phyloP scores from a whole-genome alignment of 805 yeast species.

The Candida sithepensis region DNA sequence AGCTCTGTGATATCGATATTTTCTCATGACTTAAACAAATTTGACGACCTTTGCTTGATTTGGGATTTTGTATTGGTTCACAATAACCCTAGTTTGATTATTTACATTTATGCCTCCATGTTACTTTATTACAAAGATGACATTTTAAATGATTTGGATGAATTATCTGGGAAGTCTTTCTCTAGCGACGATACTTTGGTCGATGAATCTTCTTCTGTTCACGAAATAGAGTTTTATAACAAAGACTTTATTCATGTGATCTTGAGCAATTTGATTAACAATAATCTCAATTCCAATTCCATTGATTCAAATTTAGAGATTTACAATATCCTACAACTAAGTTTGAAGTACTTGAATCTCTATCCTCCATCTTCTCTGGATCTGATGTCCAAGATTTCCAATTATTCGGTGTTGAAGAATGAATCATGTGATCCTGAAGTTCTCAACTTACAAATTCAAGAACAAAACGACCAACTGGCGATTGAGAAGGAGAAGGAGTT shows the following conservation, averaged over 20 bases:
- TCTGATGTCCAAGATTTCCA: constrained; percentile 6
- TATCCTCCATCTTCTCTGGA: constrained; percentile 6
- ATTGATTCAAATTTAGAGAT: constrained; percentile 24
- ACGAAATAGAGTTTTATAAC: constrained; percentile 16
- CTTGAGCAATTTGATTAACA: constrained; percentile 25
- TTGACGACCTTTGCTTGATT: constrained; percentile 48
- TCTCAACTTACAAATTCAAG: constrained; percentile 15
- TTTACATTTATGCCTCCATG: constrained; percentile 61
- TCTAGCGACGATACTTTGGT: constrained; percentile 23
- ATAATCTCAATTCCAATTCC: constrained; percentile 21
- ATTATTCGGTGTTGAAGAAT: constrained; percentile 22
- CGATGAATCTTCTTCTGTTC: constrained; percentile 9
- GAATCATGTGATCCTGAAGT: constrained; percentile 7
- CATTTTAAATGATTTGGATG: constrained; percentile 35
- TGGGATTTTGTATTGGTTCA: constrained; percentile 69
- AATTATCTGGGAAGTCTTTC: constrained; percentile 27
- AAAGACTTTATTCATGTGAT: constrained; percentile 27
- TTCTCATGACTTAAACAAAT: constrained; percentile 61
- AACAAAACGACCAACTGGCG: constrained; percentile 7
- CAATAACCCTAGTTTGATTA: constrained; percentile 47
- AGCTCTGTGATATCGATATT: constrained; percentile 77
- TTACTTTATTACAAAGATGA: constrained; percentile 42
- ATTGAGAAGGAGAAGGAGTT: constrained; percentile 4
- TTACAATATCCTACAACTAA: constrained; percentile 23
- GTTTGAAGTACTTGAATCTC: constrained; percentile 10